Conservation (phyloP, 2,329 filamentous ascomycete species). For the Diaporthe caulivora region DNA sequence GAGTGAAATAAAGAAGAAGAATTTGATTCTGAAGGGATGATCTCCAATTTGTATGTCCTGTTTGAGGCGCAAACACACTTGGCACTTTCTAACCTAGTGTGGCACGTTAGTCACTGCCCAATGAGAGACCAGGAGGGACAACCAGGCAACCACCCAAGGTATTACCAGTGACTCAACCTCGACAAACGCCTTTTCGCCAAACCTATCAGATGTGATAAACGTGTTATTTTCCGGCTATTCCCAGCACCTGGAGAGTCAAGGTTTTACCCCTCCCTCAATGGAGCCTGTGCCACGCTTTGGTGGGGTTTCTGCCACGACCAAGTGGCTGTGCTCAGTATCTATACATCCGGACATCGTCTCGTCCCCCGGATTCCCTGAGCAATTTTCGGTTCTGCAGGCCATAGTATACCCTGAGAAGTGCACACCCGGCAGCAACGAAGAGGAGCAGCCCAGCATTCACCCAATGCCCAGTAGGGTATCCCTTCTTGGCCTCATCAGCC, state of each 20-base stretch:
- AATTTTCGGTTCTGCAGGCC: constrained; percentile 58
- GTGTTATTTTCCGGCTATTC: too few relatives aligned
- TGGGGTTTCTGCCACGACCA: background rate
- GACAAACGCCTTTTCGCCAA: background rate
- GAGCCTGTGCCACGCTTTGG: background rate
- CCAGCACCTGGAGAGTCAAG: too few relatives aligned
- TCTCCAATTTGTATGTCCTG: constrained; percentile 14
- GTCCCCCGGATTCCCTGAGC: constrained; percentile 46
- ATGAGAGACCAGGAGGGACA: background rate
- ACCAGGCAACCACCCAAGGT: constrained; percentile 12
- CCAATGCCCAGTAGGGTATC: constrained; percentile 80
- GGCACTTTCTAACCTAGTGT: constrained; percentile 2
- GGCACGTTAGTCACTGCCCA: constrained; percentile 15
- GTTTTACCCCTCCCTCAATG: background rate
- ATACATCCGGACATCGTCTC: constrained; percentile 54
- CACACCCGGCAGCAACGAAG: constrained; percentile 67
- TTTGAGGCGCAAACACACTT: background rate
- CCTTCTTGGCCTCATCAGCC: constrained; percentile 66
- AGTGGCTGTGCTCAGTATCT: constrained; percentile 49
- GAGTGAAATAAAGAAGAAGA: background rate
- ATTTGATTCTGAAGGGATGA: background rate
- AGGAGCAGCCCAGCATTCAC: constrained; percentile 72
- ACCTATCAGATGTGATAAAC: background rate
- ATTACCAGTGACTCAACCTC: constrained; percentile 10
- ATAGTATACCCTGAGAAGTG: constrained; percentile 69